Percentiles rank a stretch among this genome's conserved stretches.
Evolutionary conservation across 2,329 filamentous ascomycete species (phyloP).

Genomic region (Diplodia corticola): DNA sequence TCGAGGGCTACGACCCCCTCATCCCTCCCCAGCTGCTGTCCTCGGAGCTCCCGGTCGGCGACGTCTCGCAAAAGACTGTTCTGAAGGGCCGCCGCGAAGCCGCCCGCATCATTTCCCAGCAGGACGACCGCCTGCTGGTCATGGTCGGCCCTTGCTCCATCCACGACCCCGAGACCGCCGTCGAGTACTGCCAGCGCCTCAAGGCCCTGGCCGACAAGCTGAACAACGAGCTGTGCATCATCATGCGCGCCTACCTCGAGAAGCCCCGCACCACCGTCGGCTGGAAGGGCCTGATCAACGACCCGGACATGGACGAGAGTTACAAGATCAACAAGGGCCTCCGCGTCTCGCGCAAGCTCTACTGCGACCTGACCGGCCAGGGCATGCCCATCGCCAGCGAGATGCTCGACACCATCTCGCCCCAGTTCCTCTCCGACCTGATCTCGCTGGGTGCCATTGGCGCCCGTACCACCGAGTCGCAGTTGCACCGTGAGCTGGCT

Average conservation of each 20-base stretch:
- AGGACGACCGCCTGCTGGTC: slow-evolving; percentile 85
- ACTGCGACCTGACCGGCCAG: slow-evolving; percentile 79
- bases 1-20: slow-evolving; percentile 90
- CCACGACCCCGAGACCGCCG: slow-evolving; percentile 83
- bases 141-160: slow-evolving; percentile 96
- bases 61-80: slow-evolving; percentile 64
- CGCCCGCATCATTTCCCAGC: slow-evolving; percentile 74
- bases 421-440: slow-evolving; percentile 94
- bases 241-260: slow-evolving; percentile 99
- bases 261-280: slow-evolving; percentile 97
- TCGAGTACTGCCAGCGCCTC: slow-evolving; percentile 83
- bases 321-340: slow-evolving; percentile 99
- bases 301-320: slow-evolving; percentile 94
- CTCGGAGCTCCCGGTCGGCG: slow-evolving; percentile 73
- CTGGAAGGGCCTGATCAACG: slow-evolving; percentile 99
- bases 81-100: slow-evolving; percentile 69
- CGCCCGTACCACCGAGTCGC: slow-evolving; percentile 92
- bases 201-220: slow-evolving; percentile 77
- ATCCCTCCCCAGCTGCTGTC: slow-evolving; percentile 86
- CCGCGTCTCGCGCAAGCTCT: slow-evolving; percentile 86
- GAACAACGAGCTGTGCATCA: slow-evolving; percentile 78
- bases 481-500: slow-evolving; percentile 93
- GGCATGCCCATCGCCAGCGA: slow-evolving; percentile 96
- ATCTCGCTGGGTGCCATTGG: slow-evolving; percentile 95
- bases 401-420: slow-evolving; percentile 98